Conservation (phyloP, 768 basidiomycete genomes). For the Tulasnella sp. region DNA sequence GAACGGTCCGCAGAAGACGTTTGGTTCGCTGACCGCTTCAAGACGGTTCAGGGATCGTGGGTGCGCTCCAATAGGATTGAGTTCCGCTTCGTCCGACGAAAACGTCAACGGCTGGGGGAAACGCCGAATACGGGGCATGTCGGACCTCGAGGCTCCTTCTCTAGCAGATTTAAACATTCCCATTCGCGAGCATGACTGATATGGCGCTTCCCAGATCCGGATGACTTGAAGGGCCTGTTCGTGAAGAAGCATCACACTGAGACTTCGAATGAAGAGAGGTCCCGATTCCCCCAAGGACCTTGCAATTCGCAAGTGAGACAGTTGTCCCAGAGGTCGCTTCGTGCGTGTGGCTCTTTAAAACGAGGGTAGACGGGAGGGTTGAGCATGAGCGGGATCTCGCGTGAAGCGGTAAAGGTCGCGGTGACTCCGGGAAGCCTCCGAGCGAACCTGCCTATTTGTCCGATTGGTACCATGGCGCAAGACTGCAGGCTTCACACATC, state of each 20-base stretch:
- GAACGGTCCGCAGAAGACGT: no score
- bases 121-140: not conserved
- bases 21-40: conserved; percentile 4
- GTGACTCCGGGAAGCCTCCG: not conserved
- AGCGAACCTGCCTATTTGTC: not conserved
- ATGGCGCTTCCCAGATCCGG: not conserved
- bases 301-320: not conserved
- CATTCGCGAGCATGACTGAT: not conserved
- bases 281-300: not conserved
- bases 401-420: conserved; percentile 10
- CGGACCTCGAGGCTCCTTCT: not conserved
- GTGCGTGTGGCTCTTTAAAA: not conserved
- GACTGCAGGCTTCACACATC: not conserved
- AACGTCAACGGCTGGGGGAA: not conserved
- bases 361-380: not conserved
- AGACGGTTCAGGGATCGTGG: conserved; percentile 11
- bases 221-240: not conserved
- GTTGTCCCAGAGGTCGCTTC: not conserved
- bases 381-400: not conserved
- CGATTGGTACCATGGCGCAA: not conserved
- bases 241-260: not conserved
- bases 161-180: not conserved
- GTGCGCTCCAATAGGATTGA: conserved; percentile 13
- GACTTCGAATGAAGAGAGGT: not conserved
- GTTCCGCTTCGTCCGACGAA: not conserved